phyloP scores from a whole-genome alignment of 1,284 basidiomycete species.

The Cerioporus squamosus region DNA sequence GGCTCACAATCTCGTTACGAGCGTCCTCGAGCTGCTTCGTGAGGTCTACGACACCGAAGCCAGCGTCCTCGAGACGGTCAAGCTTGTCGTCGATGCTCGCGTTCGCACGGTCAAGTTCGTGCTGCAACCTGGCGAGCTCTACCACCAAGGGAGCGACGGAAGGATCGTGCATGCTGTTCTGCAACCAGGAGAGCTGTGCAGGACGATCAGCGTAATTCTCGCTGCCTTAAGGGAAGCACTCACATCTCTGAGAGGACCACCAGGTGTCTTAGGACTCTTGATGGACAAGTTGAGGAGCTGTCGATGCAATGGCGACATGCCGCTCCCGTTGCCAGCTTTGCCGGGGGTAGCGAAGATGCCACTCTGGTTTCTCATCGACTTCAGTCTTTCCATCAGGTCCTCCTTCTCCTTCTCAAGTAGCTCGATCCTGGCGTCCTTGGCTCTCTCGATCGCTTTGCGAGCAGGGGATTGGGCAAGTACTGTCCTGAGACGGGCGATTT shows the following conservation, averaged over 20 bases:
- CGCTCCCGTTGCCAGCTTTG: conserved; percentile 53
- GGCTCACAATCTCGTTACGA: conserved; percentile 50
- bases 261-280: conserved; percentile 74
- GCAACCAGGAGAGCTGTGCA: conserved; percentile 71
- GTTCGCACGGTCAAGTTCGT: conserved; percentile 76
- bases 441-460: conserved; percentile 72
- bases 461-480: conserved; percentile 76
- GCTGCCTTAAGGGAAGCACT: conserved; percentile 27
- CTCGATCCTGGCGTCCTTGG: conserved; percentile 74
- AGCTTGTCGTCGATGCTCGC: conserved; percentile 85
- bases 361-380: conserved; percentile 55
- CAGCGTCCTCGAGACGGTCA: conserved; percentile 79
- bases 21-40: conserved; percentile 75
- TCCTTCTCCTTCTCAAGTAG: conserved; percentile 77
- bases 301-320: conserved; percentile 73
- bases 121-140: conserved; percentile 70
- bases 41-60: conserved; percentile 68
- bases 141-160: conserved; percentile 58
- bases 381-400: conserved; percentile 72
- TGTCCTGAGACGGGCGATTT: conserved; percentile 76
- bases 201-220: neutral
- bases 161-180: conserved; percentile 56
- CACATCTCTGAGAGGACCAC: conserved; percentile 77
- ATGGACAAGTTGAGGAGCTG: conserved; percentile 71
- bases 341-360: conserved; percentile 50